Conservation (phyloP, 495 filamentous ascomycete species). For the Penicillium canescens region DNA sequence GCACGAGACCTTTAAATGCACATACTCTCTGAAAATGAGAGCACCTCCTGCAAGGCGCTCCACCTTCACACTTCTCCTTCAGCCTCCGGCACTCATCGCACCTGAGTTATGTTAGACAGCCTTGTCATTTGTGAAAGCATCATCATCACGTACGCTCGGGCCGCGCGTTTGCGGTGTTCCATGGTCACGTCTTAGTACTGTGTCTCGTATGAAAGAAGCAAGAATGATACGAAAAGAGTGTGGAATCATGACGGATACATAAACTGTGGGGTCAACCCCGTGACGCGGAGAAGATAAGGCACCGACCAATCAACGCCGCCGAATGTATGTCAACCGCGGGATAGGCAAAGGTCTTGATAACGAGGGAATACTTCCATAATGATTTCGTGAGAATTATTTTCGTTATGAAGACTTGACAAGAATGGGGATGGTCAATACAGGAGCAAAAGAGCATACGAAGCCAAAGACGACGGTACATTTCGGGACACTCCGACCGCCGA, state of each 20-base stretch:
- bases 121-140: not conserved
- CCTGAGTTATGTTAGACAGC: conserved; percentile 1
- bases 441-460: too few species aligned
- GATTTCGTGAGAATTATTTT: not conserved
- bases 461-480: too few species aligned
- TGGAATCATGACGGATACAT: not conserved
- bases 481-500: too few species aligned
- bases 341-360: not conserved
- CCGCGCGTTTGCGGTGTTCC: conserved; percentile 10
- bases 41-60: conserved; percentile 31
- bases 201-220: too few species aligned
- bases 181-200: not conserved
- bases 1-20: conserved; percentile 20
- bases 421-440: too few species aligned
- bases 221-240: too few species aligned
- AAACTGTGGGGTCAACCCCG: conserved; percentile 7
- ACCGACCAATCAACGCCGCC: too few species aligned
- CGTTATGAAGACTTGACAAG: too few species aligned
- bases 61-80: conserved; percentile 36
- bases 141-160: conserved; percentile 2
- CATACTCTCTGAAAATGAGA: conserved; percentile 28
- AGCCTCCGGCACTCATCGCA: conserved; percentile 28
- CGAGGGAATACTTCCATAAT: not conserved
- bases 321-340: too few species aligned
- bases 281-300: conserved; percentile 2